phyloP scores from a whole-genome alignment of 1,139 yeast species.

The Geotrichum phurueaensis region DNA sequence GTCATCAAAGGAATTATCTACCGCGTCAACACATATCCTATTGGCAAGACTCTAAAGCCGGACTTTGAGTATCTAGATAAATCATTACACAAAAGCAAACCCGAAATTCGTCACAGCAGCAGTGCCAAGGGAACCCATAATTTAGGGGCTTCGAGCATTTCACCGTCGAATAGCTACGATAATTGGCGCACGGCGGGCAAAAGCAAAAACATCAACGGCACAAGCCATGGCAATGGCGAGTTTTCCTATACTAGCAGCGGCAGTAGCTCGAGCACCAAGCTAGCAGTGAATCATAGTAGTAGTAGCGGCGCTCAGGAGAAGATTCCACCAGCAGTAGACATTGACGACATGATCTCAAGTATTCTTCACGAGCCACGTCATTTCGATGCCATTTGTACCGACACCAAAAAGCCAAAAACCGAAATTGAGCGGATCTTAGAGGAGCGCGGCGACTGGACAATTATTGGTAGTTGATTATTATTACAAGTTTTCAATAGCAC shows the following conservation, averaged over 20 bases:
- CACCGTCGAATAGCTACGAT: neutral
- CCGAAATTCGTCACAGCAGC: neutral
- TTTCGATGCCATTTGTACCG: conserved; percentile 70
- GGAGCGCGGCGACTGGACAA: conserved; percentile 30
- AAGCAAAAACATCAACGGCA: conserved; percentile 10
- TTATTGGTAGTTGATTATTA: conserved; percentile 26
- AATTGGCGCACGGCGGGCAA: neutral
- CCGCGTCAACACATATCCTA: conserved; percentile 72
- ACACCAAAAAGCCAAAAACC: conserved; percentile 49
- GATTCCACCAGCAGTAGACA: conserved; percentile 29
- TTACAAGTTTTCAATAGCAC: conserved; percentile 27
- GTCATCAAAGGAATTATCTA: conserved; percentile 74
- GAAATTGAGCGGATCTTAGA: conserved; percentile 41
- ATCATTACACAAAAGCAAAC: neutral
- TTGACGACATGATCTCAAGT: conserved; percentile 41
- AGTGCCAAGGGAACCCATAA: neutral
- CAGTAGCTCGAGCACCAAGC: conserved; percentile 19
- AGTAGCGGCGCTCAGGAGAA: conserved; percentile 15
- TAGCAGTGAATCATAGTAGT: conserved; percentile 27
- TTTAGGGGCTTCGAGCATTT: neutral
- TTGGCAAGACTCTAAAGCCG: conserved; percentile 33
- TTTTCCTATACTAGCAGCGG: conserved; percentile 13
- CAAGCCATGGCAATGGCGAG: conserved; percentile 11
- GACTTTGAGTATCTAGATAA: conserved; percentile 25
- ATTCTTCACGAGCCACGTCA: conserved; percentile 54